These are phyloP conservation scores for Aquilaria sinensis DNA, from an alignment of 345 rosid genomes.

Conservation along the genomic window DNA sequence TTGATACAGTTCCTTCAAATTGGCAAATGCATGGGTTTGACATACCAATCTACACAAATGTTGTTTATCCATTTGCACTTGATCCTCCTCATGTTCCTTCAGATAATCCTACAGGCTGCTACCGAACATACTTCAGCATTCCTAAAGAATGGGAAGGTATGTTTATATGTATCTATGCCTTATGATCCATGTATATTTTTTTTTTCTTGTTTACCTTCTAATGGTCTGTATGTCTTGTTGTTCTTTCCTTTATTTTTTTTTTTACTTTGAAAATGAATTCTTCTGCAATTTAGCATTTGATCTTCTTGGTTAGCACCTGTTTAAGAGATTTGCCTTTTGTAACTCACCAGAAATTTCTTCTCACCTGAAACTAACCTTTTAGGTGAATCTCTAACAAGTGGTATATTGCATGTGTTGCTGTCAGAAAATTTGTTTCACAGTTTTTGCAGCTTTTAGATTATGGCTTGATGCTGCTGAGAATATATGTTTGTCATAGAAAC, in stretches of 20 bases:
- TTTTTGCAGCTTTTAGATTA: too few relatives aligned
- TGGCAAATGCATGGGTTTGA: constrained; percentile 99
- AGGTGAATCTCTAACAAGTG: too few relatives aligned
- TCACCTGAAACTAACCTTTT: too few relatives aligned
- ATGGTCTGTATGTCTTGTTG: background rate
- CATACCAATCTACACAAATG: constrained; percentile 83
- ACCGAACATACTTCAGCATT: constrained; percentile 72
- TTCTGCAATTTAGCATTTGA: background rate
- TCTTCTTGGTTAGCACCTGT: too few relatives aligned
- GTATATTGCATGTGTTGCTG: too few relatives aligned
- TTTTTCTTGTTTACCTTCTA: constrained; percentile 1
- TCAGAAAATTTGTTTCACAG: too few relatives aligned
- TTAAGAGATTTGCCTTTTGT: too few relatives aligned
- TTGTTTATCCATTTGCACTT: constrained; percentile 63
- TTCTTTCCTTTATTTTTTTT: background rate
- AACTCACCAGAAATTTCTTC: too few relatives aligned
- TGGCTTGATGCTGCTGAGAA: too few relatives aligned
- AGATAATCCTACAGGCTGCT: constrained; percentile 94
- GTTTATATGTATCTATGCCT: constrained; percentile 10
- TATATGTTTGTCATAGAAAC: too few relatives aligned
- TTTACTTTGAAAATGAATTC: background rate
- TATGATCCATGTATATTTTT: background rate
- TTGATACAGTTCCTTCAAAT: constrained; percentile 88
- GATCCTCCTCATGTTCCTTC: constrained; percentile 79
- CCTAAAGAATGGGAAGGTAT: constrained; percentile 90